phyloP scores from a whole-genome alignment of 2,329 filamentous ascomycete genomes.

The Microcyclosporella mali region DNA sequence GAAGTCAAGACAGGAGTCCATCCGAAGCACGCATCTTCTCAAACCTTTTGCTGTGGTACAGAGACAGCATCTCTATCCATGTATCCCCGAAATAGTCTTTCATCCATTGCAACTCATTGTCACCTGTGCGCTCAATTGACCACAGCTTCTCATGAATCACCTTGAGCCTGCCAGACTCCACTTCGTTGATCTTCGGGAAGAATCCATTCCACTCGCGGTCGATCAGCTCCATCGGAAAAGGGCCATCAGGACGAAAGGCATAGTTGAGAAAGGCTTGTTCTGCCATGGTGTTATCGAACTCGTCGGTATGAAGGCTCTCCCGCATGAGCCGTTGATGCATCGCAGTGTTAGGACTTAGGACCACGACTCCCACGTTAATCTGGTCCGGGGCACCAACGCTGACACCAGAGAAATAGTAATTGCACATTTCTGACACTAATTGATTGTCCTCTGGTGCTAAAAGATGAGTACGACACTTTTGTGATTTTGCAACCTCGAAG shows the following conservation, averaged over 20 bases:
- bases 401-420: slow-evolving; percentile 17
- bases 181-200: slow-evolving; percentile 13
- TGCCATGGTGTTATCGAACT: slow-evolving; percentile 18
- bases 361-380: slow-evolving; percentile 20
- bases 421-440: slow-evolving; percentile 12
- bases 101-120: slow-evolving; percentile 9
- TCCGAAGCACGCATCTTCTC: neutral
- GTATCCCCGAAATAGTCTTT: slow-evolving; percentile 13
- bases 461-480: slow-evolving; percentile 12
- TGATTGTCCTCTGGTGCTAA: slow-evolving; percentile 19
- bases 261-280: slow-evolving; percentile 20
- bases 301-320: slow-evolving; percentile 10
- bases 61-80: slow-evolving; percentile 14
- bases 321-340: slow-evolving; percentile 18
- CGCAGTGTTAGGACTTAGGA: slow-evolving; percentile 17
- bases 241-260: slow-evolving; percentile 11
- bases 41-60: slow-evolving; percentile 18
- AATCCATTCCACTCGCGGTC: slow-evolving; percentile 19
- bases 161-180: slow-evolving; percentile 12
- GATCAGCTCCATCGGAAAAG: slow-evolving; percentile 14
- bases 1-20: neutral
- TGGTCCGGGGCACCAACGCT: slow-evolving; percentile 12
- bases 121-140: slow-evolving; percentile 5
- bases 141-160: slow-evolving; percentile 21
- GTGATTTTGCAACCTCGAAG: slow-evolving; percentile 15